A percentile compares a stretch with the other conserved stretches of the same genome.
These are phyloP conservation scores for Geranomyces variabilis DNA, from an alignment of 192 early-diverging fungal species.

Conservation along the genomic window DNA sequence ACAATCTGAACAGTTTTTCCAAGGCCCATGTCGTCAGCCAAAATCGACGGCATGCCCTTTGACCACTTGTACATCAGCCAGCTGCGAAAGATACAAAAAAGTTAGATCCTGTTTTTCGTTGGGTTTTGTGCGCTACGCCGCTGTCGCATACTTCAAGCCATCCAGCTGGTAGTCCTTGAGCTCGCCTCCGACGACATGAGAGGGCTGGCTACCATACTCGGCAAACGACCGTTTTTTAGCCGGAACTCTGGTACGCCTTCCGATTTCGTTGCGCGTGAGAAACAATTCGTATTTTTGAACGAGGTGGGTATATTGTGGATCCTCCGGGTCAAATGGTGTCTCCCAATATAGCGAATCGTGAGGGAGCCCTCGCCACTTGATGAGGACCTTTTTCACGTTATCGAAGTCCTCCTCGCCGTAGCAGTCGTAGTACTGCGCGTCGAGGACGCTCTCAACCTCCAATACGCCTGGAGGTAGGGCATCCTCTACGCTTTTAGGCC, in stretches of 20 bases:
- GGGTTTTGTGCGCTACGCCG: background rate
- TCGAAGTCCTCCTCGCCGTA: slow-evolving; percentile 2
- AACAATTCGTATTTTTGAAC: background rate
- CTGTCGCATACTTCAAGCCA: slow-evolving; percentile 20
- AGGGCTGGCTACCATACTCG: slow-evolving; percentile 58
- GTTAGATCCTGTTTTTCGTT: background rate
- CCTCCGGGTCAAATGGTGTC: slow-evolving; percentile 5
- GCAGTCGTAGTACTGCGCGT: slow-evolving; percentile 25
- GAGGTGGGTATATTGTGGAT: background rate
- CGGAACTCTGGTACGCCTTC: background rate
- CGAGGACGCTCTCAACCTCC: slow-evolving; percentile 44
- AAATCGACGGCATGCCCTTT: slow-evolving; percentile 64
- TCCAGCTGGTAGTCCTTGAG: slow-evolving; percentile 66
- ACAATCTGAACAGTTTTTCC: slow-evolving; percentile 97
- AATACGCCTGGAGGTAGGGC: slow-evolving; percentile 33
- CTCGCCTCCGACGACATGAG: slow-evolving; percentile 50
- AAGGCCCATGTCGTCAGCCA: slow-evolving; percentile 95
- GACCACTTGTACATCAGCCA: slow-evolving; percentile 74
- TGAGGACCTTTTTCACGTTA: slow-evolving; percentile 54
- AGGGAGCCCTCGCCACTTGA: slow-evolving; percentile 67
- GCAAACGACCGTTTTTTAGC: slow-evolving; percentile 33
- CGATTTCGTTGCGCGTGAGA: slow-evolving; percentile 7
- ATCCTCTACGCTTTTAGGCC: slow-evolving; percentile 39
- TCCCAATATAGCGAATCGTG: slow-evolving; percentile 55
- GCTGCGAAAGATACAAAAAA: slow-evolving; percentile 28